phyloP scores from a whole-genome alignment of 257 asterid species.

The Penstemon davidsonii region DNA sequence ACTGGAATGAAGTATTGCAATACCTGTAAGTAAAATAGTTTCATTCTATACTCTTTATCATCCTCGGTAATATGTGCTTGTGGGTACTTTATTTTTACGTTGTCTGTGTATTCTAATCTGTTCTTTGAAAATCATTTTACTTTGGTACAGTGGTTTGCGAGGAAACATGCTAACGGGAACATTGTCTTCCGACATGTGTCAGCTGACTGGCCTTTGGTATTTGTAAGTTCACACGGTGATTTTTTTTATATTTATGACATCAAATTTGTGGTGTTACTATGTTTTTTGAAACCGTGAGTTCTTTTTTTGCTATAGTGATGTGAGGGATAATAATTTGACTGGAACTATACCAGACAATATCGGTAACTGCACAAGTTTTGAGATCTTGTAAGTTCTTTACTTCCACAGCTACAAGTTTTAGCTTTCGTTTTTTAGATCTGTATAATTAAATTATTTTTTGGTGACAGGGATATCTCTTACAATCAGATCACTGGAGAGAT shows the following conservation, averaged over 20 bases:
- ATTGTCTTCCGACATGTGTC: constrained; percentile 91
- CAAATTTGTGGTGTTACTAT: too few species aligned
- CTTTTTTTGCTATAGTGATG: constrained; percentile 56
- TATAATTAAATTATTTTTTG: not conserved
- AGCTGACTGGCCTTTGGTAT: constrained; percentile 94
- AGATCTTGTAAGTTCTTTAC: constrained; percentile 72
- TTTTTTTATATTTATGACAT: not conserved
- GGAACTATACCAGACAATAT: constrained; percentile 87
- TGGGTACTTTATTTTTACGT: not conserved
- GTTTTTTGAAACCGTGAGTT: not conserved
- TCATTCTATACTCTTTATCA: not conserved
- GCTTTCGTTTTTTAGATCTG: not conserved
- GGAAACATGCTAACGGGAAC: constrained; percentile 83
- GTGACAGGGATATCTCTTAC: constrained; percentile 82
- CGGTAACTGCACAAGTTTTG: constrained; percentile 96
- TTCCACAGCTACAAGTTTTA: not conserved
- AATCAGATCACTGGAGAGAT: constrained; percentile 92
- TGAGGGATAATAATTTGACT: constrained; percentile 80
- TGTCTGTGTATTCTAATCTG: not conserved
- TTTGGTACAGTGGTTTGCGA: constrained; percentile 65
- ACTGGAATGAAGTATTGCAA: constrained; percentile 97
- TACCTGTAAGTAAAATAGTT: constrained; percentile 62
- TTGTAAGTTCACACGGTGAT: constrained; percentile 55
- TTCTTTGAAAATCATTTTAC: not conserved
- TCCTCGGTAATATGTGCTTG: not conserved